Base-by-base conservation (phyloP, 2,329 filamentous ascomycete species). In the Diaporthe ilicicola region DNA sequence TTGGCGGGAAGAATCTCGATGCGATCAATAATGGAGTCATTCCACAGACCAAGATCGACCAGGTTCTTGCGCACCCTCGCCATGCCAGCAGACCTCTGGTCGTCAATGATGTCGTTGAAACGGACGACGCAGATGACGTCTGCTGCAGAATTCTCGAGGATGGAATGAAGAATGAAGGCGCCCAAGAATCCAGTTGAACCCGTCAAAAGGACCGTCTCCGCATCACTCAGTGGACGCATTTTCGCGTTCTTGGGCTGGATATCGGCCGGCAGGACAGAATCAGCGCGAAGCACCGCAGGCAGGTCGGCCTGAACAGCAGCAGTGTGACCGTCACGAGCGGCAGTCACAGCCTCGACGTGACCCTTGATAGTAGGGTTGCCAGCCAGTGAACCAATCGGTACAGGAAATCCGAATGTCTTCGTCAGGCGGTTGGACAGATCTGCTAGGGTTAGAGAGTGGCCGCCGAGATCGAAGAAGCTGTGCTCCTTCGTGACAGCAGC, bases 381-480 rank as follows among this genome's bases (percentile, higher is more conserved):
- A 1, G 92, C 92, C 17, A 95, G 87, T 53, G 91, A 90, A 65
- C 87, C 88, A 22, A 95, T 86, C 2, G 92, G 91, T 1, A 95
- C 88, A 0, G 90, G 88, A 78, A 95, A 93, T 5, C 92, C 92
- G 76, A 94, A 94, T 0, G 87, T 87, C 71, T 89, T 89, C 0
- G 91, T 90, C 17, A 95, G 79, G 42, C 90, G 89, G 32, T 90
- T 90, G n/a, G 93, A 90, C 32, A 95, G 85, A 72, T 94, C 91
- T 0, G 93, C 93, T n/a, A 95, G 87, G 2, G 90, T 90, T 67
- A 95, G 82, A 0, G 92, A 94, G 79, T 95, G 93, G 0, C 93
- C 93, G 44, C 93, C 93, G 1, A 95, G 83, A 72, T 95, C 93
- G 78, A 95, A 95, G 80, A 95, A 95, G 78, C 91, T 92, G 78